Evolutionary conservation across 768 basidiomycete genomes (phyloP).

Genomic region (Pisolithus microcarpus): DNA sequence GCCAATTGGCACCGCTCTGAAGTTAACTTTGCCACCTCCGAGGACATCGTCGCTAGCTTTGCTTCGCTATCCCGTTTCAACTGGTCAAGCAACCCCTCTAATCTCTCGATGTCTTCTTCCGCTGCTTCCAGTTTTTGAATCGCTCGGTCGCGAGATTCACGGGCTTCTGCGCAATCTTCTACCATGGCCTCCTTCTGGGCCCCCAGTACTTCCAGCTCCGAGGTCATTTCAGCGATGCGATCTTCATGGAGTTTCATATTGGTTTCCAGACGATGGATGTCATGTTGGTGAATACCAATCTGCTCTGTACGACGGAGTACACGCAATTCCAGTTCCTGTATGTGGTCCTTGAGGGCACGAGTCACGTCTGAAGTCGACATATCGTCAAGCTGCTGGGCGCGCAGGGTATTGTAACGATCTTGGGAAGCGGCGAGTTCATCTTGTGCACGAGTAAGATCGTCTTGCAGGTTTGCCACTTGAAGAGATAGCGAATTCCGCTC

Average conservation of each 20-base stretch:
- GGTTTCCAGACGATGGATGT: slow-evolving; percentile 67
- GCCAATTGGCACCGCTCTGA: slow-evolving; percentile 22
- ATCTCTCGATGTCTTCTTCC: slow-evolving; percentile 54
- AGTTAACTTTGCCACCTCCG: slow-evolving; percentile 33
- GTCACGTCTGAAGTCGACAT: slow-evolving; percentile 54
- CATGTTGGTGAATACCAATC: slow-evolving; percentile 73
- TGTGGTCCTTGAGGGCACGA: slow-evolving; percentile 51
- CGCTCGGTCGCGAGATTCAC: slow-evolving; percentile 66
- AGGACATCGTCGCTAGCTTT: slow-evolving; percentile 33
- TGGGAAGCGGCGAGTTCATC: slow-evolving; percentile 52
- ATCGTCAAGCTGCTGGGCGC: slow-evolving; percentile 57
- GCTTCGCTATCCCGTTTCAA: slow-evolving; percentile 23
- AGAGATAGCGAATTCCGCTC: slow-evolving; percentile 61
- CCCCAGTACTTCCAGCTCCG: slow-evolving; percentile 57
- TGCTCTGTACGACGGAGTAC: slow-evolving; percentile 63
- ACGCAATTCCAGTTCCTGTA: slow-evolving; percentile 61
- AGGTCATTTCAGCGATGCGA: slow-evolving; percentile 58
- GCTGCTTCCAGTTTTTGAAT: slow-evolving; percentile 47
- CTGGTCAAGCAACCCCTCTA: slow-evolving; percentile 23
- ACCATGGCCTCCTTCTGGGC: slow-evolving; percentile 76
- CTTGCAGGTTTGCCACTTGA: slow-evolving; percentile 54
- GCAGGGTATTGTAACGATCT: slow-evolving; percentile 52
- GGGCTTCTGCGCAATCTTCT: slow-evolving; percentile 74
- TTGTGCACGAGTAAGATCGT: slow-evolving; percentile 48
- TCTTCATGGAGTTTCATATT: slow-evolving; percentile 73